A percentile compares a stretch with the other conserved stretches of the same genome.
Evolutionary conservation across 208 protist genomes (phyloP).

Genomic region (Wallacemonas collosoma): DNA sequence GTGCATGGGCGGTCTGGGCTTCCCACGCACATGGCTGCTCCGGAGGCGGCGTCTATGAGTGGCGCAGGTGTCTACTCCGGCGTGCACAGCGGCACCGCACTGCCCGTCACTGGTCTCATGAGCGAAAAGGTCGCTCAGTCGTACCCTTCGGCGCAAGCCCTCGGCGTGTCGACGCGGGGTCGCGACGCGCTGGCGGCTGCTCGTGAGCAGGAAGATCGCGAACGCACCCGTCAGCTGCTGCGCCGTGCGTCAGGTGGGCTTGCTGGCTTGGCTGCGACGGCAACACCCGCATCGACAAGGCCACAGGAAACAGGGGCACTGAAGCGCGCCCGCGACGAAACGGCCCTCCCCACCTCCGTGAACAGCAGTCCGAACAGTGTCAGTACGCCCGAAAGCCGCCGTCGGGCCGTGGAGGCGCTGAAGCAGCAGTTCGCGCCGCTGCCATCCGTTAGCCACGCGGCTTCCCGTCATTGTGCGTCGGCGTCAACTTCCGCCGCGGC

Average conservation of each 20-base stretch:
- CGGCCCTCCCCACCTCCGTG: background rate
- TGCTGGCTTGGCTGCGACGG: background rate
- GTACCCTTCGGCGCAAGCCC: slow-evolving; percentile 35
- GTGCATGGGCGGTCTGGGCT: slow-evolving; percentile 59
- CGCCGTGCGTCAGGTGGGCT: slow-evolving; percentile 22
- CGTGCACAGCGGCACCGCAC: slow-evolving; percentile 36
- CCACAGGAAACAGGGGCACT: background rate
- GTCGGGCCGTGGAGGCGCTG: slow-evolving; percentile 21
- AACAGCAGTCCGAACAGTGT: background rate
- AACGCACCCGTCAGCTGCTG: slow-evolving; percentile 42
- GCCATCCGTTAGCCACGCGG: slow-evolving; percentile 21
- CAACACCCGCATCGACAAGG: slow-evolving; percentile 5
- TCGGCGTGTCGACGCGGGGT: slow-evolving; percentile 57
- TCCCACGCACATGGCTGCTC: slow-evolving; percentile 33
- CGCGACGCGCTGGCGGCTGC: slow-evolving; percentile 59
- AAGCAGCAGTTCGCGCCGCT: slow-evolving; percentile 40
- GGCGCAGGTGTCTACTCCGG: slow-evolving; percentile 50
- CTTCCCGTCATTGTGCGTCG: background rate
- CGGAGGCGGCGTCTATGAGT: slow-evolving; percentile 15
- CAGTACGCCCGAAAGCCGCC: slow-evolving; percentile 17
- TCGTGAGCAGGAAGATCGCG: slow-evolving; percentile 34
- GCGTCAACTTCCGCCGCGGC: slow-evolving; percentile 1
- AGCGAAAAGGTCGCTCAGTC: slow-evolving; percentile 14
- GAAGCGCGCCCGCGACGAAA: slow-evolving; percentile 9
- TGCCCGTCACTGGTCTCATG: slow-evolving; percentile 35